phyloP scores from a whole-genome alignment of 1,284 basidiomycete genomes.

The Puccinia sorghi region DNA sequence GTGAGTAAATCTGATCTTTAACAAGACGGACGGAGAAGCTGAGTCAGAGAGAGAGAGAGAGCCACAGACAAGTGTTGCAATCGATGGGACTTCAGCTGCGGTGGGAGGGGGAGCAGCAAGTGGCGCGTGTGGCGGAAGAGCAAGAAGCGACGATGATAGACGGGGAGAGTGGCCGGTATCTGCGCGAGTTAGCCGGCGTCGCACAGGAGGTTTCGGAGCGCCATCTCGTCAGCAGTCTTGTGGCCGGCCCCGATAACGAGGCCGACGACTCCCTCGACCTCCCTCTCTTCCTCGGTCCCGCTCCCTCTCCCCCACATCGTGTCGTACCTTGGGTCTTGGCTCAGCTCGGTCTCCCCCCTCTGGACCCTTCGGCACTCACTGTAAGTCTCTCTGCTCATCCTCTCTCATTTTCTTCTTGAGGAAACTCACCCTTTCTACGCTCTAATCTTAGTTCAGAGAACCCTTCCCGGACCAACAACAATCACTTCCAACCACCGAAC shows the following conservation, averaged over 20 bases:
- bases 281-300: neutral
- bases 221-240: constrained; percentile 15
- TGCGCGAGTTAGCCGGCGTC: neutral
- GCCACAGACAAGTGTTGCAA: neutral
- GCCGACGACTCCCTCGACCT: constrained; percentile 29
- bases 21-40: neutral
- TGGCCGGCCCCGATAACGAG: constrained; percentile 35
- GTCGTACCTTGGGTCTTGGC: too few species aligned
- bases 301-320: too few species aligned
- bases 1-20: neutral
- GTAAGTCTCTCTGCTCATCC: too few species aligned
- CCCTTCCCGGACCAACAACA: too few species aligned
- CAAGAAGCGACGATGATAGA: neutral
- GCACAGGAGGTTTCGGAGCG: neutral
- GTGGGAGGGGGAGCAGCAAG: neutral
- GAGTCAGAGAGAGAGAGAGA: too few species aligned
- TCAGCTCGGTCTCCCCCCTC: too few species aligned
- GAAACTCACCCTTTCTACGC: too few species aligned
- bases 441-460: too few species aligned
- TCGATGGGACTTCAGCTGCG: neutral
- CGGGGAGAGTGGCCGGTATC: neutral
- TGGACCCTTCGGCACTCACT: too few species aligned
- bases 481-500: neutral
- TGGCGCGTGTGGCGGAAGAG: neutral
- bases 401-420: too few species aligned